Evolutionary conservation across 2,329 filamentous ascomycete genomes (phyloP).

Genomic region (Paradendryphiella salina): DNA sequence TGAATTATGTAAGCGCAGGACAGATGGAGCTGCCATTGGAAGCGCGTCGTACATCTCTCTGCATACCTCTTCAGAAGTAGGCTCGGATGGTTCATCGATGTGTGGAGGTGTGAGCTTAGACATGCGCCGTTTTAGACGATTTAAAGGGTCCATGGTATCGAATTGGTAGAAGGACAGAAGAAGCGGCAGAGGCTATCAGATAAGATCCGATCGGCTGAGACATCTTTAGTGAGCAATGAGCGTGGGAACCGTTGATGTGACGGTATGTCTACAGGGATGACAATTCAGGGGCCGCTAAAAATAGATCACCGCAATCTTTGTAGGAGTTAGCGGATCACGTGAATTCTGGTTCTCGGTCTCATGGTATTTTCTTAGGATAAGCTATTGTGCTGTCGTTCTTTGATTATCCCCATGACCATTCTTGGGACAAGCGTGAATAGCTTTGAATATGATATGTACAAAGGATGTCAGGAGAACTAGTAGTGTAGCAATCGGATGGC

Average conservation of each 20-base stretch:
- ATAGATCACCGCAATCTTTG: background rate
- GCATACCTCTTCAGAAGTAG: background rate
- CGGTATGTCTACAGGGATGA: background rate
- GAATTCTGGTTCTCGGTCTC: background rate
- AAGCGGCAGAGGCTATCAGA: background rate
- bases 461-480: background rate
- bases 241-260: background rate
- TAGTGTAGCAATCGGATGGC: background rate
- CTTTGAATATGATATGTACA: background rate
- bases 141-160: background rate
- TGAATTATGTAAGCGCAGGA: background rate
- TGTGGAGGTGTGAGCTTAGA: background rate
- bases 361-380: background rate
- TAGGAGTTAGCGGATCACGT: background rate
- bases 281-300: slow-evolving; percentile 4
- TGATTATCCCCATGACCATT: background rate
- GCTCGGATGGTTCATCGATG: background rate
- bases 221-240: background rate
- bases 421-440: background rate
- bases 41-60: too few species aligned
- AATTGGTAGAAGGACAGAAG: background rate
- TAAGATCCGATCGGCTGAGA: background rate
- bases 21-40: background rate
- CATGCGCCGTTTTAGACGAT: background rate
- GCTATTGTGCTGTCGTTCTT: background rate